Base-by-base conservation (phyloP, 345 rosid genomes). In the Eucalyptus melliodora region DNA sequence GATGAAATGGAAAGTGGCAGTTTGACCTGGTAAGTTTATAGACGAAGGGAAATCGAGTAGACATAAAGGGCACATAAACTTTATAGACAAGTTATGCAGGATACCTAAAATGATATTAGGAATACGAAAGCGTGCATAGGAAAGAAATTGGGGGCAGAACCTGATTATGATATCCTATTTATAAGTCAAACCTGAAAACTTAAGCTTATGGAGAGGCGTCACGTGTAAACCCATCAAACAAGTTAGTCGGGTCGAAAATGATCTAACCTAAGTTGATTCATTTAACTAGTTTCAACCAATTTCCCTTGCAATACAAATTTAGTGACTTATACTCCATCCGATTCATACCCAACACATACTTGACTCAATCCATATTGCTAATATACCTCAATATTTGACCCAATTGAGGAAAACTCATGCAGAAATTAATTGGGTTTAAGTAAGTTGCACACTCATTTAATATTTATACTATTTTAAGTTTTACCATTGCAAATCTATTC, bases 221-320 rank as follows among this genome's bases (percentile, higher is more conserved):
- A 6, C 1, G 9, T 11, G 16, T 62, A 30, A 9, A 56, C 30
- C 30, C 30, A 19, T 56, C 1, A 56, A 56, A 56, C 3, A 10
- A 24, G 30, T 0, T 23, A 10, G 30, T 56, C 3, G 2, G 3
- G 62, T 26, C 1, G 3, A 56, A 26, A 56, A 56, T 56, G 62
- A 24, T 23, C 0, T 1, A 1, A 24, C 6, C 3, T 24, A 9
- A 56, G 24, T 56, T 4, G 30, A 56, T 24, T 9, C 1, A 56
- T 56, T 24, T 56, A 24, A 56, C 6, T 56, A 24, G 62, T 24
- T 56, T 56, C 27, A 3, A 56, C 6, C 6, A 23, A 23, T 56
- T 9, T 23, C 9, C 30, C 13, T 9, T 9, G 13, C 30, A 56
- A 56, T 56, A 23, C 13, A 24, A 56, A 56, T 56, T 56, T 9